Percentiles rank a stretch among this genome's conserved stretches.
Evolutionary conservation across 2,329 filamentous ascomycete genomes (phyloP).

Genomic region (Colletotrichum simmondsii): DNA sequence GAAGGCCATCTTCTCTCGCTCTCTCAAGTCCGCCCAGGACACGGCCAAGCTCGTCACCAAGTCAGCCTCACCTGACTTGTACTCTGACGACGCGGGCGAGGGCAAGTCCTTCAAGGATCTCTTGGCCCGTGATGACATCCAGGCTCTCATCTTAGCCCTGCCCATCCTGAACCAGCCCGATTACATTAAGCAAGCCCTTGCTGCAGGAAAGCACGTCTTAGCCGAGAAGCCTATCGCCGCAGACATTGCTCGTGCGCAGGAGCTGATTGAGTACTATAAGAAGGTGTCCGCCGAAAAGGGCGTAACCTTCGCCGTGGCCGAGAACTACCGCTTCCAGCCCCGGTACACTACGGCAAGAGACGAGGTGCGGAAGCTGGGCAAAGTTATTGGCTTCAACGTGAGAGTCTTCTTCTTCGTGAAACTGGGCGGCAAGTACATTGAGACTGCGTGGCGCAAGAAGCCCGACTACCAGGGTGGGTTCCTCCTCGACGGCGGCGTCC

Average conservation of each 20-base stretch:
- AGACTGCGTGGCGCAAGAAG: constrained; percentile 67
- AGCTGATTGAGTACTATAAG: constrained; percentile 51
- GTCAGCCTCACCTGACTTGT: constrained; percentile 56
- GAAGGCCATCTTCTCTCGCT: constrained; percentile 75
- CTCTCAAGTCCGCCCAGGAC: constrained; percentile 64
- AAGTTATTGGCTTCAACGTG: constrained; percentile 49
- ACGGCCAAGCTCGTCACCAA: constrained; percentile 52
- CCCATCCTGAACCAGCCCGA: constrained; percentile 71
- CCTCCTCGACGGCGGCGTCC: constrained; percentile 80
- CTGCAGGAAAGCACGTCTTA: constrained; percentile 76
- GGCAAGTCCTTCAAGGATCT: constrained; percentile 62
- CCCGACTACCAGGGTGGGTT: constrained; percentile 82
- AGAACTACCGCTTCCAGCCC: constrained; percentile 77
- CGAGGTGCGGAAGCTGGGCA: constrained; percentile 60
- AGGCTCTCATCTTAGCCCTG: constrained; percentile 67
- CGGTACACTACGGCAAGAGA: constrained; percentile 60
- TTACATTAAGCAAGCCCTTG: constrained; percentile 67
- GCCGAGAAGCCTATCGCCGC: constrained; percentile 76
- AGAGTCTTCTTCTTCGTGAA: constrained; percentile 56
- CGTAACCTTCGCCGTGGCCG: constrained; percentile 71
- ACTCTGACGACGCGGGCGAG: constrained; percentile 64
- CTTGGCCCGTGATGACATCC: constrained; percentile 63
- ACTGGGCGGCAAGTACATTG: constrained; percentile 33
- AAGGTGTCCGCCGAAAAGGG: constrained; percentile 39
- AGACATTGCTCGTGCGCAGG: constrained; percentile 58